Conservation (phyloP, 179 eudicot species). For the Pouteria campechiana region DNA sequence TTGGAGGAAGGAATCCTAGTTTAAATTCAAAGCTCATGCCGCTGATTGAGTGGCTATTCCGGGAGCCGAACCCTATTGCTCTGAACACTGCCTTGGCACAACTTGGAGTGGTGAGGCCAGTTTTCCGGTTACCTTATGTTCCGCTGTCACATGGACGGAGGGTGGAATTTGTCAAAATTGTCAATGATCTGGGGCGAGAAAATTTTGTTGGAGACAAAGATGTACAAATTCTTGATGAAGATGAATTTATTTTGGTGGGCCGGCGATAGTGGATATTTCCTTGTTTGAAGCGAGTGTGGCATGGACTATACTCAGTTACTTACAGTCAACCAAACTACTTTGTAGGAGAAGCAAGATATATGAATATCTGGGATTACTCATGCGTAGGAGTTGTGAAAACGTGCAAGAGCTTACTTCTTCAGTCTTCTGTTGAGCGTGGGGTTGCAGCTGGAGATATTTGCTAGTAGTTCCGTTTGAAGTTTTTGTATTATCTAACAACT, state of each 20-base stretch:
- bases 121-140: constrained; percentile 74
- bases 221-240: constrained; percentile 50
- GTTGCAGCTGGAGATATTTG: too few relatives aligned
- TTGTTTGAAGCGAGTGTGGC: too few relatives aligned
- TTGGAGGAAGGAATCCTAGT: constrained; percentile 47
- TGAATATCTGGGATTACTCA: too few relatives aligned
- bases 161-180: constrained; percentile 63
- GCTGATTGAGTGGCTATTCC: constrained; percentile 66
- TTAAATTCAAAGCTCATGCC: constrained; percentile 53
- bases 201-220: constrained; percentile 60
- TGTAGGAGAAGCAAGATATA: too few relatives aligned
- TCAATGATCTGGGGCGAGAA: constrained; percentile 63
- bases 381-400: too few relatives aligned
- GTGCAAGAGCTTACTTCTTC: too few relatives aligned
- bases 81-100: constrained; percentile 78
- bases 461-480: too few relatives aligned
- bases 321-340: too few relatives aligned
- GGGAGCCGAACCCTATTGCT: constrained; percentile 83
- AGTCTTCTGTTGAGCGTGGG: too few relatives aligned
- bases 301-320: too few relatives aligned
- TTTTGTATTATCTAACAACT: too few relatives aligned
- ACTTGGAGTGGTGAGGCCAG: constrained; percentile 79
- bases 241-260: constrained; percentile 51
- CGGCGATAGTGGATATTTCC: constrained; percentile 56
- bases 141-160: constrained; percentile 70